Percentiles rank a stretch among this genome's conserved stretches.
Conservation (phyloP, 2,329 filamentous ascomycete genomes). For the Setomelanomma holmii region DNA sequence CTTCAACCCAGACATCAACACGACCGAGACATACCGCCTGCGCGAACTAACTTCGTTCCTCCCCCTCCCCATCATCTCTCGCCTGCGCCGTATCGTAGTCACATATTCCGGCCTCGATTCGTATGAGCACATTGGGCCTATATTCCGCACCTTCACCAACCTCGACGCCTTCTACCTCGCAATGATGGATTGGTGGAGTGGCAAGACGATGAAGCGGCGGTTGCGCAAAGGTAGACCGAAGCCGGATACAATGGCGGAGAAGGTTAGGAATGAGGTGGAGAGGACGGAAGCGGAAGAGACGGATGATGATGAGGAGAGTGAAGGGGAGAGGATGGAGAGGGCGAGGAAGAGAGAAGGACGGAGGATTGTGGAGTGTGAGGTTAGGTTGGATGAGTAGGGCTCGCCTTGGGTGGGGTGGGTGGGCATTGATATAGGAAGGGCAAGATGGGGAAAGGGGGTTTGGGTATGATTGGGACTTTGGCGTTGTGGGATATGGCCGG, state of each 20-base stretch:
- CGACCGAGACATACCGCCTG: conserved; percentile 16
- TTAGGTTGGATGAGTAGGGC: conserved; percentile 8
- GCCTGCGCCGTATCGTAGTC: neutral
- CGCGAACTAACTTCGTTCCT: neutral
- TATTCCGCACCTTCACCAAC: conserved; percentile 2
- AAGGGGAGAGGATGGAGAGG: conserved; percentile 1
- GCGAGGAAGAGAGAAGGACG: neutral
- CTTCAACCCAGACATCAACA: conserved; percentile 6
- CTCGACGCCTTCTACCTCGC: conserved; percentile 18
- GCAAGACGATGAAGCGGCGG: neutral
- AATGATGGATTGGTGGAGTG: conserved; percentile 15
- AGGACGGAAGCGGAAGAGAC: conserved; percentile 17
- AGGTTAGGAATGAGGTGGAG: neutral
- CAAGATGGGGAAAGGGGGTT: neutral
- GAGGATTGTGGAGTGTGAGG: conserved; percentile 15
- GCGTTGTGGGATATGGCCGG: no score
- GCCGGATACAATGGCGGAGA: neutral
- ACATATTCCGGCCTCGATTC: conserved; percentile 12
- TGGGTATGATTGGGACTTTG: no score
- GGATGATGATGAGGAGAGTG: conserved; percentile 15
- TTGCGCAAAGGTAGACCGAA: neutral
- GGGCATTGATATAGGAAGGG: neutral
- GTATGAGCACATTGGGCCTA: conserved; percentile 6
- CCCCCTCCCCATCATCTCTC: neutral
- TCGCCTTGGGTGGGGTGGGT: neutral